Base-by-base conservation (phyloP, 2,329 filamentous ascomycete genomes). In the Aspergillus brasiliensis region DNA sequence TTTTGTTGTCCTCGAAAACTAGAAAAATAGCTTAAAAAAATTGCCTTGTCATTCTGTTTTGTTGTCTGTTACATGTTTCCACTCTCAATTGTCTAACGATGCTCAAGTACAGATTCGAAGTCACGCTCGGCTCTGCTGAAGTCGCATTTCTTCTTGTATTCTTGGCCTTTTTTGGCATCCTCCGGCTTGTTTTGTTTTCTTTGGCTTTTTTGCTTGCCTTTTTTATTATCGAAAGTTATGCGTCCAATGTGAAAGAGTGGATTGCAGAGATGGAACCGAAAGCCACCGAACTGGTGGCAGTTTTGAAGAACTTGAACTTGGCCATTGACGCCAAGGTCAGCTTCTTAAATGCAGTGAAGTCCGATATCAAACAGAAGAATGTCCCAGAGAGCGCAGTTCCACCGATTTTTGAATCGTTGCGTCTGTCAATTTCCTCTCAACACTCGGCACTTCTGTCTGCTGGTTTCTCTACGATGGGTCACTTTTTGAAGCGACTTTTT, bases 291-390 rank as follows among this genome's bases (percentile, higher is more conserved):
- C 79, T 86, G 61, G 73, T 86, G 65, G 78, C 77, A 59, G 78
- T 81, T 55, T 78, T 86, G 63, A 84, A 84, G 72, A 83, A 83
- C 74, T 84, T 86, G 67, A 89, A 91, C 68, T 83, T 84, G 38
- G 83, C 86, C 51, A 81, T 91, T 68, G 90, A 93, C 69, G 78
- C 83, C 54, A 92, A 92, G 73, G 83, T 92, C 64, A 82, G 86
- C 65, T 84, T 86, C 56, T 86, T 97, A 68, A 91, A 87, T 61
- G 83, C 81, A 69, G 82, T 93, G 77, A 96, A 97, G 78, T 92
- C 91, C 46, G 86, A 88, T 74, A 97, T 97, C 82, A 97, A 97
- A 77, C 92, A 96, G 77, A 89, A 91, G 74, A 92, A 92, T 80
- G 91, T 97, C 48, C 91, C 92, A 62, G 91, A 96, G 34, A 65